A percentile compares a stretch with the other conserved stretches of the same genome.
phyloP scores from a whole-genome alignment of 768 basidiomycete genomes.

The Boletus sp. region DNA sequence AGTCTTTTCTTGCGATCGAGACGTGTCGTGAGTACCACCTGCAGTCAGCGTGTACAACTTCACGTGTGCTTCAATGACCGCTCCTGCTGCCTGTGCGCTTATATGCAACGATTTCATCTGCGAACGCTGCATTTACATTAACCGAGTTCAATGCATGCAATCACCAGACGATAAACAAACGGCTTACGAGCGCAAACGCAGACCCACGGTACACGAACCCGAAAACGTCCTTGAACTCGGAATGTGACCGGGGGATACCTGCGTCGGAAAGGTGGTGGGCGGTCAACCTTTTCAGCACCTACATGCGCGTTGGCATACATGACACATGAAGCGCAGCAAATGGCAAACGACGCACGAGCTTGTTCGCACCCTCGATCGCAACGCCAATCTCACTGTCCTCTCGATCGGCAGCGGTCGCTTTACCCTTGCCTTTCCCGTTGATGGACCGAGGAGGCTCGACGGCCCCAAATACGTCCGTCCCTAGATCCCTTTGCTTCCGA shows the following conservation, averaged over 20 bases:
- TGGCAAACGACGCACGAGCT: conserved; percentile 44
- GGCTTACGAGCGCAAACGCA: conserved; percentile 40
- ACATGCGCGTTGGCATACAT: background rate
- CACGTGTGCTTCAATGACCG: conserved; percentile 37
- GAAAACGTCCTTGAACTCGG: conserved; percentile 42
- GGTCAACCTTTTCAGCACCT: conserved; percentile 41
- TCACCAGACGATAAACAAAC: background rate
- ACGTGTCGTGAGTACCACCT: background rate
- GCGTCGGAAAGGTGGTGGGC: conserved; percentile 31
- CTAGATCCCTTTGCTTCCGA: conserved; percentile 16
- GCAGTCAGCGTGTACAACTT: conserved; percentile 33
- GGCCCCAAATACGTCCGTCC: conserved; percentile 33
- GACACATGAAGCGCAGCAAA: background rate
- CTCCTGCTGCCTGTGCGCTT: conserved; percentile 27
- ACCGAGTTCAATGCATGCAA: background rate
- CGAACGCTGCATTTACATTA: conserved; percentile 20
- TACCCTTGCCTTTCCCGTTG: conserved; percentile 41
- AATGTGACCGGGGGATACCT: conserved; percentile 36
- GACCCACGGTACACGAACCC: conserved; percentile 41
- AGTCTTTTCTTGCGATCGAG: background rate
- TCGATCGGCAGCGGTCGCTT: conserved; percentile 30
- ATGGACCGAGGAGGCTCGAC: conserved; percentile 13
- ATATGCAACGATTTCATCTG: conserved; percentile 29
- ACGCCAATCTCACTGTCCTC: conserved; percentile 19
- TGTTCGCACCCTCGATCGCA: conserved; percentile 57